A percentile compares a stretch with the other conserved stretches of the same genome.
These are phyloP conservation scores for Clonostachys sp. DNA, from an alignment of 2,329 filamentous ascomycete genomes.

Conservation along the genomic window DNA sequence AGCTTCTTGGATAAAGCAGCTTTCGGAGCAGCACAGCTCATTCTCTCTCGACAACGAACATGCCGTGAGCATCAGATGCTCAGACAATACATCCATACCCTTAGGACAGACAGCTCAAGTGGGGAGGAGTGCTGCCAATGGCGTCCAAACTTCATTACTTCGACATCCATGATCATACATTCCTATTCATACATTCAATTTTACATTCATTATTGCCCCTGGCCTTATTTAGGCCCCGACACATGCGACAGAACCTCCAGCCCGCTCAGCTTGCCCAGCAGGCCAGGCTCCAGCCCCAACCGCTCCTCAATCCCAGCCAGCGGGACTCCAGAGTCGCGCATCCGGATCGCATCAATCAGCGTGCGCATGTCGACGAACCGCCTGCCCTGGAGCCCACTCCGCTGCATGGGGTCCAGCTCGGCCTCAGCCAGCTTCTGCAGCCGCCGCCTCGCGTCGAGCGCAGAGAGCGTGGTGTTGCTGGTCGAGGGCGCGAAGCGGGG, in stretches of 20 bases:
- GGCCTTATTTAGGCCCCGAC: too few species aligned
- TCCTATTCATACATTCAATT: too few species aligned
- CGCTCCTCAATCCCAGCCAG: slow-evolving; percentile 37
- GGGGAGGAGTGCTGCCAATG: too few species aligned
- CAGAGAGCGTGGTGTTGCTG: slow-evolving; percentile 40
- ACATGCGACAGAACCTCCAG: slow-evolving; percentile 29
- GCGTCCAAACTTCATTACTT: too few species aligned
- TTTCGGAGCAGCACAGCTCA: too few species aligned
- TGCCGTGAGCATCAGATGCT: too few species aligned
- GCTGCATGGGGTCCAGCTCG: slow-evolving; percentile 36
- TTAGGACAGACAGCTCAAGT: too few species aligned
- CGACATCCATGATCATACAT: too few species aligned
- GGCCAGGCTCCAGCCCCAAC: slow-evolving; percentile 37
- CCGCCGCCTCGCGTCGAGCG: slow-evolving; percentile 39
- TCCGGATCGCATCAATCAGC: slow-evolving; percentile 37
- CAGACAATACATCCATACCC: too few species aligned
- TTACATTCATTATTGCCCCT: too few species aligned
- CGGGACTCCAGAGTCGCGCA: slow-evolving; percentile 33
- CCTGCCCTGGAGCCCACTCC: slow-evolving; percentile 20
- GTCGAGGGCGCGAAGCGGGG: slow-evolving; percentile 21
- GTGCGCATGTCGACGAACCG: slow-evolving; percentile 44
- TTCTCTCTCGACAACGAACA: too few species aligned
- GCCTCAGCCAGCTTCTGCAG: slow-evolving; percentile 36
- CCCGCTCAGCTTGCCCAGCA: slow-evolving; percentile 38
- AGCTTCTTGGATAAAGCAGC: too few species aligned